Evolutionary conservation across 305 asterid genomes (phyloP).

Genomic region (Fraxinus sp.): DNA sequence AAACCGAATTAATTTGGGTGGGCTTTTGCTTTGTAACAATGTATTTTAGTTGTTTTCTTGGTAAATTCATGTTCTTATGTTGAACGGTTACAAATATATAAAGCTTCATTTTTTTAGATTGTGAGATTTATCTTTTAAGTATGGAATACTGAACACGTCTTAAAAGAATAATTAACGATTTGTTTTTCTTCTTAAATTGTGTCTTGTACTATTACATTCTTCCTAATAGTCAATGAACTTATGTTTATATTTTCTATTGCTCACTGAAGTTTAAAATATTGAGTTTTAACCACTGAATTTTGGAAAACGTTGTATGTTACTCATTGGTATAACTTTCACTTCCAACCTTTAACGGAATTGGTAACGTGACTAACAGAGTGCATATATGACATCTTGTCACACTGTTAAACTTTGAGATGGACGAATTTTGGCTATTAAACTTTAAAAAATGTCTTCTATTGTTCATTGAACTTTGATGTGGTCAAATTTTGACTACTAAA

Average conservation of each 20-base stretch:
- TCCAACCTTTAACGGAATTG: too few relatives aligned
- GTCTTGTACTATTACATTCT: not conserved
- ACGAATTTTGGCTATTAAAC: too few relatives aligned
- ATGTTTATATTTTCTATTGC: not conserved
- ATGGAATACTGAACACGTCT: not conserved
- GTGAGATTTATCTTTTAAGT: not conserved
- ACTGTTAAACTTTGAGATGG: too few relatives aligned
- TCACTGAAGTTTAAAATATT: too few relatives aligned
- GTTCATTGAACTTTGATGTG: too few relatives aligned
- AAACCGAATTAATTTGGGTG: slow-evolving; percentile 40
- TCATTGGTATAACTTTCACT: too few relatives aligned
- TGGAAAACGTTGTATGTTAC: too few relatives aligned
- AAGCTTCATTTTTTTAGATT: not conserved
- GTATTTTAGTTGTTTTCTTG: slow-evolving; percentile 13
- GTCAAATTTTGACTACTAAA: too few relatives aligned
- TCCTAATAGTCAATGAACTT: not conserved
- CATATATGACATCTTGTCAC: not conserved
- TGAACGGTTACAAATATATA: not conserved
- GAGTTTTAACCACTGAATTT: too few relatives aligned
- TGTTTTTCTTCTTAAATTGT: not conserved
- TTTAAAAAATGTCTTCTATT: too few relatives aligned
- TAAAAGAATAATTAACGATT: not conserved
- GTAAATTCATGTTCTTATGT: not conserved
- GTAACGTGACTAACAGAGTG: too few relatives aligned
- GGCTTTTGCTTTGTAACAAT: slow-evolving; percentile 42